These are phyloP conservation scores for Eucalyptus urophylla DNA, from an alignment of 345 rosid species.

Conservation along the genomic window DNA sequence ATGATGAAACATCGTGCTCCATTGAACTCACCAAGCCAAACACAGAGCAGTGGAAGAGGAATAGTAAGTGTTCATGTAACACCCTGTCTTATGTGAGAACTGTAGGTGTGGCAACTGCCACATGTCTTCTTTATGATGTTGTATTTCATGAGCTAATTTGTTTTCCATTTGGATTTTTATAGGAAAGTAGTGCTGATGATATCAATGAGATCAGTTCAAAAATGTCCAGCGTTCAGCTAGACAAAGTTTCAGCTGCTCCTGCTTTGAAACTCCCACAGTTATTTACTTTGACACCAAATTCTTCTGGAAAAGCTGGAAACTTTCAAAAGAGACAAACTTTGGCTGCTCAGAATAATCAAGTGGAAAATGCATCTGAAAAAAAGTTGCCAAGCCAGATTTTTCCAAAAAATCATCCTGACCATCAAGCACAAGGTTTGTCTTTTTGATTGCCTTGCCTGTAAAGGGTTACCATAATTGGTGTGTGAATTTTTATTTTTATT, in stretches of 20 bases:
- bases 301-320: conserved; percentile 76
- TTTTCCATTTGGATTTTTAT: conserved; percentile 1
- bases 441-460: background rate
- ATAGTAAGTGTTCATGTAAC: conserved; percentile 18
- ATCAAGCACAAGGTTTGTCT: conserved; percentile 49
- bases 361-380: conserved; percentile 48
- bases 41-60: conserved; percentile 69
- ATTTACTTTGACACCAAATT: conserved; percentile 83
- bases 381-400: conserved; percentile 41
- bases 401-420: conserved; percentile 30
- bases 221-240: conserved; percentile 69
- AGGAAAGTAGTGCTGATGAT: conserved; percentile 74
- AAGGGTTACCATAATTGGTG: background rate
- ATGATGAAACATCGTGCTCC: conserved; percentile 42
- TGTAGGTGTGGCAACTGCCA: background rate
- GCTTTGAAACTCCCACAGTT: conserved; percentile 89
- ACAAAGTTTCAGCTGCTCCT: conserved; percentile 59
- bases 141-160: background rate
- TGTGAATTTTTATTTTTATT: background rate
- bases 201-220: conserved; percentile 56
- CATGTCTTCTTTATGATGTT: background rate
- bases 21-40: conserved; percentile 50
- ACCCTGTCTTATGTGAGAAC: background rate
- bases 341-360: conserved; percentile 45
- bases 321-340: conserved; percentile 55